Evolutionary conservation across 495 filamentous ascomycete species (phyloP).

Genomic region (Amphirosellinia nigrospora): DNA sequence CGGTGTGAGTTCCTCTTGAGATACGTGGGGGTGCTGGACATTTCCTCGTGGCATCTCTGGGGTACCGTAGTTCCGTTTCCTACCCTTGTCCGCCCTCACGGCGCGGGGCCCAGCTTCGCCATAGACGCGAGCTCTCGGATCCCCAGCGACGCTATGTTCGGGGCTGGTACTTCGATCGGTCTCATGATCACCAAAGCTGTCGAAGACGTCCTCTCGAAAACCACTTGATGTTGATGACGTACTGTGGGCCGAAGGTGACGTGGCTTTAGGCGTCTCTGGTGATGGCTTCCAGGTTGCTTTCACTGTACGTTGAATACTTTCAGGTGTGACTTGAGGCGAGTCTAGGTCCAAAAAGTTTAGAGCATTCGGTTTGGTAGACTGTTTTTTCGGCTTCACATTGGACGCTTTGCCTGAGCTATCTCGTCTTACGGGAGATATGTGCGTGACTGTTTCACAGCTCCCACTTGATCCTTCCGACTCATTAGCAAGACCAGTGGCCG

Average conservation of each 20-base stretch:
- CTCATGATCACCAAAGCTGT: conserved; percentile 43
- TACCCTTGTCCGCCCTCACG: conserved; percentile 18
- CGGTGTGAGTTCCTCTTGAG: conserved; percentile 39
- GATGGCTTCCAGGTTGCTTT: conserved; percentile 38
- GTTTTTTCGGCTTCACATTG: conserved; percentile 38
- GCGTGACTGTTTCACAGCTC: conserved; percentile 45
- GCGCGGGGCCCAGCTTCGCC: conserved; percentile 25
- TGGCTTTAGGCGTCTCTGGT: conserved; percentile 31
- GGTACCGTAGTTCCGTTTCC: conserved; percentile 41
- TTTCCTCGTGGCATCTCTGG: conserved; percentile 42
- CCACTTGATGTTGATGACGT: conserved; percentile 44
- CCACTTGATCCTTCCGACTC: conserved; percentile 43
- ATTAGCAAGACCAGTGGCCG: not conserved
- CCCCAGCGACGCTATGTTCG: conserved; percentile 44
- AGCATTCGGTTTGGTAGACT: conserved; percentile 33
- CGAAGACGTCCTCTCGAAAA: conserved; percentile 44
- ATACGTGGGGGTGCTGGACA: conserved; percentile 36
- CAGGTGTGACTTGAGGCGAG: conserved; percentile 39
- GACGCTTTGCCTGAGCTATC: conserved; percentile 37
- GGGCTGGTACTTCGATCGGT: conserved; percentile 55
- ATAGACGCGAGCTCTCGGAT: conserved; percentile 21
- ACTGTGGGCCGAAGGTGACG: conserved; percentile 37
- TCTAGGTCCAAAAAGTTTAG: conserved; percentile 44
- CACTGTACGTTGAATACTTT: conserved; percentile 39
- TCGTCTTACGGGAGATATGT: conserved; percentile 34